Evolutionary conservation across 495 filamentous ascomycete species (phyloP).

Genomic region (Tuber aestivum): DNA sequence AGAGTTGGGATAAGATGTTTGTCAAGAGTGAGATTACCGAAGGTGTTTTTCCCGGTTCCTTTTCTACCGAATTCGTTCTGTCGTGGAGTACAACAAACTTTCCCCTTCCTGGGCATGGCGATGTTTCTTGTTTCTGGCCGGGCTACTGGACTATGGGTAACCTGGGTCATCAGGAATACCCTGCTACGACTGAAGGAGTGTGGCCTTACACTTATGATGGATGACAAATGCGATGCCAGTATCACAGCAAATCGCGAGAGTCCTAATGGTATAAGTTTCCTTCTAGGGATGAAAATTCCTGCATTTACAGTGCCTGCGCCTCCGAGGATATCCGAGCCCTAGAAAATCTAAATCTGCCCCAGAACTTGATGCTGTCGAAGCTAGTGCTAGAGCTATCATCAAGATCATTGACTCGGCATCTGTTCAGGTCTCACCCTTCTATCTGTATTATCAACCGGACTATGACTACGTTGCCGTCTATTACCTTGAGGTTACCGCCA

Average conservation of each 20-base stretch:
- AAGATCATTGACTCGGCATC: constrained; percentile 54
- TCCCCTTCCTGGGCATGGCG: constrained; percentile 64
- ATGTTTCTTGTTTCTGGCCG: constrained; percentile 68
- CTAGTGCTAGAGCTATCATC: constrained; percentile 53
- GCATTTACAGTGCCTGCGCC: constrained; percentile 57
- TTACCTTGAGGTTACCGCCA: constrained; percentile 52
- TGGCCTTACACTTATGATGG: constrained; percentile 73
- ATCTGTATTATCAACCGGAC: constrained; percentile 70
- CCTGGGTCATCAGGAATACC: constrained; percentile 62
- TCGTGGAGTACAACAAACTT: constrained; percentile 53
- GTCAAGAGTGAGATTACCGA: constrained; percentile 70
- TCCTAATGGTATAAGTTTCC: constrained; percentile 58
- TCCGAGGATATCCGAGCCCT: constrained; percentile 60
- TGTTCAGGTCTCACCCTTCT: constrained; percentile 68
- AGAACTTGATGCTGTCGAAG: constrained; percentile 75
- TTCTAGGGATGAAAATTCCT: constrained; percentile 69
- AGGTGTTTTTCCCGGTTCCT: constrained; percentile 18
- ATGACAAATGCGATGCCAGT: constrained; percentile 64
- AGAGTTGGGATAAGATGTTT: constrained; percentile 75
- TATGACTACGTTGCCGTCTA: constrained; percentile 61
- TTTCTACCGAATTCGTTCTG: constrained; percentile 6
- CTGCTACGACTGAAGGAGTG: constrained; percentile 63
- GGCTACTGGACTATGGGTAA: constrained; percentile 80
- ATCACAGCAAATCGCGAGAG: constrained; percentile 65
- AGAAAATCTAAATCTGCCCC: constrained; percentile 67